A percentile compares a stretch with the other conserved stretches of the same genome.
phyloP scores from a whole-genome alignment of 2,329 filamentous ascomycete species.

The Aspergillus sp. region DNA sequence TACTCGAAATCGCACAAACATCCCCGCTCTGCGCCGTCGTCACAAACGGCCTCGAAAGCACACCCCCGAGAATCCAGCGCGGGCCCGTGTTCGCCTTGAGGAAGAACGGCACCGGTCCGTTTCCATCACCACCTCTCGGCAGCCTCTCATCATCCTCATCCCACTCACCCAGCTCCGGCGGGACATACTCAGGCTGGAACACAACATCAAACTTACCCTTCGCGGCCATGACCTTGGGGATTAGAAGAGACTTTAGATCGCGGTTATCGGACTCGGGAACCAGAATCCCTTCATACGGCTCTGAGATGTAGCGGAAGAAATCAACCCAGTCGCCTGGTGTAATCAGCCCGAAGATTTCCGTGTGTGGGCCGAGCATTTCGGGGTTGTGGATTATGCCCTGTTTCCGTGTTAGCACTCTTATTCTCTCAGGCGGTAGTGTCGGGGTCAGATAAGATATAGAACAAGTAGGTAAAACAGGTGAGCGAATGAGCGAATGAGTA shows the following conservation, averaged over 20 bases:
- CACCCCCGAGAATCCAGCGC: slow-evolving; percentile 34
- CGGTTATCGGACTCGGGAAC: slow-evolving; percentile 55
- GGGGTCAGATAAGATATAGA: too few relatives aligned
- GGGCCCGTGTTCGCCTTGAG: slow-evolving; percentile 49
- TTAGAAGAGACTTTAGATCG: slow-evolving; percentile 50
- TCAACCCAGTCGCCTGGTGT: slow-evolving; percentile 61
- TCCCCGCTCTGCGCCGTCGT: slow-evolving; percentile 49
- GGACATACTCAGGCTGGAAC: slow-evolving; percentile 50
- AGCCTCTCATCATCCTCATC: slow-evolving; percentile 25
- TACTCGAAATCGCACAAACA: slow-evolving; percentile 54
- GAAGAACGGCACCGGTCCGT: slow-evolving; percentile 50
- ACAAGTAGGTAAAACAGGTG: background rate
- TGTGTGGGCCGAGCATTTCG: slow-evolving; percentile 54
- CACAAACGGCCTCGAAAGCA: slow-evolving; percentile 47
- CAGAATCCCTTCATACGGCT: slow-evolving; percentile 51
- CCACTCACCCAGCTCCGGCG: slow-evolving; percentile 40
- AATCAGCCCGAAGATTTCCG: slow-evolving; percentile 56
- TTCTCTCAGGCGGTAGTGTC: too few relatives aligned
- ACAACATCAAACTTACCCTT: slow-evolving; percentile 58
- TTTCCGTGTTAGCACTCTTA: too few relatives aligned
- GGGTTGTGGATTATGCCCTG: slow-evolving; percentile 53
- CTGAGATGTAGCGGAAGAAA: slow-evolving; percentile 59
- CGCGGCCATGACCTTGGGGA: slow-evolving; percentile 58
- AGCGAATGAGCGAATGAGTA: slow-evolving; percentile 10
- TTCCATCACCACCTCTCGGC: slow-evolving; percentile 13